phyloP scores from a whole-genome alignment of 352 stramenopile species.

The Peronosclerospora sorghi region DNA sequence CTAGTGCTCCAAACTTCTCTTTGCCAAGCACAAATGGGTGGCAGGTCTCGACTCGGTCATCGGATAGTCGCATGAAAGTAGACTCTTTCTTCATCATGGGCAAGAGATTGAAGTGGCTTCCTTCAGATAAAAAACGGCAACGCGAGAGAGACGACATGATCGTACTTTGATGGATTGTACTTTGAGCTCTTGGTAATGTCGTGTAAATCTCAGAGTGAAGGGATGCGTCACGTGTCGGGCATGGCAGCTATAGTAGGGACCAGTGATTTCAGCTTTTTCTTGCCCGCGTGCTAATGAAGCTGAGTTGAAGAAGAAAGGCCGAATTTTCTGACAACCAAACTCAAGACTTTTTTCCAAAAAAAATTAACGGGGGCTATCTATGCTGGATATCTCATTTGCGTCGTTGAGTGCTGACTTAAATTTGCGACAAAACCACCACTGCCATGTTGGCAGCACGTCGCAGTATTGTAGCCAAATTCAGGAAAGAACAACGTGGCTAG shows the following conservation, averaged over 20 bases:
- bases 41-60: conserved; percentile 4
- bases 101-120: conserved; percentile 1
- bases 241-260: neutral
- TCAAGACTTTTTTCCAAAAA: neutral
- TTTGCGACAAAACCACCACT: too few relatives aligned
- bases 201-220: conserved; percentile 10
- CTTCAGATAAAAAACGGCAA: conserved; percentile 10
- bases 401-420: too few relatives aligned
- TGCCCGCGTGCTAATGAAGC: conserved; percentile 2
- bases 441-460: too few relatives aligned
- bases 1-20: conserved; percentile 4
- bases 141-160: conserved; percentile 5
- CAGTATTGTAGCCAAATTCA: too few relatives aligned
- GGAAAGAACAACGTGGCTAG: too few relatives aligned
- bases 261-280: neutral
- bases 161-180: neutral
- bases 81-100: neutral
- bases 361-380: neutral
- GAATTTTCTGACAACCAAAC: conserved; percentile 13
- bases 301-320: conserved; percentile 5
- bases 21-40: conserved; percentile 1
- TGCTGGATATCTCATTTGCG: neutral
- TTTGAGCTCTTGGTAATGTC: conserved; percentile 4
- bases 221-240: neutral
- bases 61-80: neutral